These are phyloP conservation scores for Trebouxia sp. DNA, from an alignment of 139 green algal genomes.

Conservation along the genomic window DNA sequence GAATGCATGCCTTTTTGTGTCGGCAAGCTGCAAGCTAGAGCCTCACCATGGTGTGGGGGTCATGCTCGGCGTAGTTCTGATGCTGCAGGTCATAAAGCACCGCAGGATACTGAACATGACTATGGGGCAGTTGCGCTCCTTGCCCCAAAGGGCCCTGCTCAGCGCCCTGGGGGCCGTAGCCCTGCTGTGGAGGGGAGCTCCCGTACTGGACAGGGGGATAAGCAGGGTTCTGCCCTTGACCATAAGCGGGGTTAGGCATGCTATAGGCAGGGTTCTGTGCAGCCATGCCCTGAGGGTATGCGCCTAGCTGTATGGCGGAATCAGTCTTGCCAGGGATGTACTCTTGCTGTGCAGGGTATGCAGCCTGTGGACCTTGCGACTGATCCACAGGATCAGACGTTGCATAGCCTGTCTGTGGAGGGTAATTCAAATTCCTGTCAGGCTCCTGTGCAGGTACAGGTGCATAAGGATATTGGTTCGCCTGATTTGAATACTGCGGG, in stretches of 20 bases:
- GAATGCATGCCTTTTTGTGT: no score
- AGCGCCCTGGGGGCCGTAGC: background rate
- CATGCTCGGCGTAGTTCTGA: conserved; percentile 17
- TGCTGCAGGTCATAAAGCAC: conserved; percentile 24
- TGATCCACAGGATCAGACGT: conserved; percentile 1
- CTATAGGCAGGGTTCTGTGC: conserved; percentile 8
- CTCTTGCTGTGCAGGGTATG: background rate
- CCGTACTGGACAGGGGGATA: background rate
- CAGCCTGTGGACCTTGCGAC: background rate
- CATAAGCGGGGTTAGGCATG: conserved; percentile 2
- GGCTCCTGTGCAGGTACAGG: background rate
- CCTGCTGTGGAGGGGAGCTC: background rate
- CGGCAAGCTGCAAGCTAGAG: background rate
- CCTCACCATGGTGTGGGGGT: conserved; percentile 7
- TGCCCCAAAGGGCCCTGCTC: conserved; percentile 11
- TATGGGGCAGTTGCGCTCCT: background rate
- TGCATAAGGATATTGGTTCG: background rate
- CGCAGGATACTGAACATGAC: conserved; percentile 19
- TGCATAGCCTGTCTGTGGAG: background rate
- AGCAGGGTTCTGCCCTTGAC: background rate
- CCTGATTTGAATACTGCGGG: background rate
- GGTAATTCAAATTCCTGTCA: background rate
- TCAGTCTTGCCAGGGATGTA: background rate
- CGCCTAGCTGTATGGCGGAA: conserved; percentile 1
- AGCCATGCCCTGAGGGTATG: conserved; percentile 6